Base-by-base conservation (phyloP, 2,329 filamentous ascomycete species). In the Chalaropsis thielavioides region DNA sequence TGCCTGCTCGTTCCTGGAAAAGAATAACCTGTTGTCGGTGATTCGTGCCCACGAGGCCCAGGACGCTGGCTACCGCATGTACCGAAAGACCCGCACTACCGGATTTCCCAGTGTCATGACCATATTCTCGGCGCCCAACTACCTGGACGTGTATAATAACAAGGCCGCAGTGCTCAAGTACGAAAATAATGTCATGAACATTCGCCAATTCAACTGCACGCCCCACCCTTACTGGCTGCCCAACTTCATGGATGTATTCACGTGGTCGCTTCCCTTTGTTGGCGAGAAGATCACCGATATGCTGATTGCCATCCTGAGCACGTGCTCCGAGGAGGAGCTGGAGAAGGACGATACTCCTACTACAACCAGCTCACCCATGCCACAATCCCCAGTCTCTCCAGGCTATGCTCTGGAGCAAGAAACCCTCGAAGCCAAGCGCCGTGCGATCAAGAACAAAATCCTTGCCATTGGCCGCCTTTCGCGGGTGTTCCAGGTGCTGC, bases 161-260 rank as follows among this genome's bases (percentile, higher is more conserved):
- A 99, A 99, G 80, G 94, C 94, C 1, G 94, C 94, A 0, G 94
- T 99, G 49, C 80, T 99, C 72, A 99, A 99, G 79, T 99, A 99
- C 75, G 94, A 99, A 79, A 99, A 99, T 77, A 99, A 99, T 73
- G 94, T 99, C 68, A 99, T 99, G 94, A 99, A 99, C 80, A 99
- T 99, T 73, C 85, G 94, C 67, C 94, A 99, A 76, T 99, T 99
- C 80, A 99, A 99, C 81, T 99, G 92, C 83, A 97, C 94, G 24
- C 94, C 94, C 41, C 94, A 99, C 75, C 94, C 94, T 6, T 99
- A 99, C 80, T 99, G 94, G 94, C 83, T 99, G 61, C 94, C 94
- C 64, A 99, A 99, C 79, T 99, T 99, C 74, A 99, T 99, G 94
- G 94, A 99, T 73, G 94, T 99, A 68, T 99, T 99, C 74, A 99